Evolutionary conservation across 1,284 basidiomycete genomes (phyloP), one percentile per base, ranked within the genome.

Genomic region (Ustilago xerochloae): DNA sequence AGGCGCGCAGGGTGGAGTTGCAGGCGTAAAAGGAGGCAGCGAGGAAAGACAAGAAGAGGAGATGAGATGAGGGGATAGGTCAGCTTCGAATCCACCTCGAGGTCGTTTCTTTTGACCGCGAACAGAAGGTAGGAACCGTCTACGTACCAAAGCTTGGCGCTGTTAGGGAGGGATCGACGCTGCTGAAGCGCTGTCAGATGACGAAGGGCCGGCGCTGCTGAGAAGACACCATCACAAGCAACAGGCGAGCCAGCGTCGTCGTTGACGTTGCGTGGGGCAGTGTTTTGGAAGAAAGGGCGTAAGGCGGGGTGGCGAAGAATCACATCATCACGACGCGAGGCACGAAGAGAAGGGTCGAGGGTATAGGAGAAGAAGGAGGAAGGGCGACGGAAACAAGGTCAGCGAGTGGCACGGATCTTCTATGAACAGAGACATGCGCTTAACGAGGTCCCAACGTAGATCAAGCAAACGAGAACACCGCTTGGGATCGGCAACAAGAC

Each of bases 121-220:
- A 49, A 35, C 24, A 4, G 22, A 26, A 6, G 15, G 41, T 20
- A 10, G 7, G 41, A 13, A 26, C 12, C 15, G 10, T 43, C 22
- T 43, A 43, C 41, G 22, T 43, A 43, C 41, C 41, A 55, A 58
- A 39, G 55, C 65, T 68, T 49, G 54, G 59, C 32, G 65, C 50
- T 58, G 45, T 47, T 35, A 22, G 43, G 9, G 41, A 30, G 43
- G 22, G 59, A 51, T 38, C 43, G 50, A 54, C 54, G 33, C 16
- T n/a, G 35, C 30, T 48, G 35, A 35, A 54, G 51, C 22, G 36
- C 18, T 13, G 36, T 61, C 39, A 33, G 50, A 30, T 20, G 41
- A 43, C 41, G 35, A 30, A 35, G 4, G 30, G 38, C 45, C 13
- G 45, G 46, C 63, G 47, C 56, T 50, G 51, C 51, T 33, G 32